Evolutionary conservation across 371 early-diverging fungal species (phyloP).

Genomic region (Cokeromyces recurvatus): DNA sequence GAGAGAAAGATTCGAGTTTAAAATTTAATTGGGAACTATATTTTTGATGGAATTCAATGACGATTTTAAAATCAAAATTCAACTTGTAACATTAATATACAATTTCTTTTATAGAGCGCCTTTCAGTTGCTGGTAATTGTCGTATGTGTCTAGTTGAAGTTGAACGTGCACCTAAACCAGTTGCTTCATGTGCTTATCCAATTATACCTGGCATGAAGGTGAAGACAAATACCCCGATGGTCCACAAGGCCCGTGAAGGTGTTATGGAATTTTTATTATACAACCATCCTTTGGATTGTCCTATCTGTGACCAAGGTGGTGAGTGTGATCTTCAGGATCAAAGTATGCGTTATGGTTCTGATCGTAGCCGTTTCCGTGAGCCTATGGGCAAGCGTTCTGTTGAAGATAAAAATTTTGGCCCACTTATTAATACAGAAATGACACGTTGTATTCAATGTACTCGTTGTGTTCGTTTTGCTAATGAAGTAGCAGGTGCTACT

Average conservation of each 20-base stretch:
- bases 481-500: conserved; percentile 94
- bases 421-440: conserved; percentile 95
- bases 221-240: conserved; percentile 89
- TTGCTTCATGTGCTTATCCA: conserved; percentile 96
- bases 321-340: conserved; percentile 99
- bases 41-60: no score
- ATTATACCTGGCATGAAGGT: conserved; percentile 97
- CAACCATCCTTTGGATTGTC: conserved; percentile 98
- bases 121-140: conserved; percentile 97
- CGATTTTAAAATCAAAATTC: no score
- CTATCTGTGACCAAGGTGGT: conserved; percentile 98
- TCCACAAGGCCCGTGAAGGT: conserved; percentile 97
- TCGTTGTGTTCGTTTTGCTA: conserved; percentile 96
- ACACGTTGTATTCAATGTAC: conserved; percentile 99
- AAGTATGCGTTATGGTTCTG: conserved; percentile 92
- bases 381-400: conserved; percentile 89
- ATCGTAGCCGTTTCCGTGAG: conserved; percentile 89
- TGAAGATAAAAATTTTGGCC: conserved; percentile 97
- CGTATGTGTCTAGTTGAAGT: conserved; percentile 98
- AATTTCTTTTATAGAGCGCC: conserved; percentile 78
- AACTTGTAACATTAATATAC: no score
- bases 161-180: conserved; percentile 92
- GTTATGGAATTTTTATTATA: conserved; percentile 97
- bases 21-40: no score
- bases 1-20: neutral